Percentiles rank a stretch among this genome's conserved stretches.
Conservation (phyloP, 768 basidiomycete genomes). For the Hemileccinum rubropunctum region DNA sequence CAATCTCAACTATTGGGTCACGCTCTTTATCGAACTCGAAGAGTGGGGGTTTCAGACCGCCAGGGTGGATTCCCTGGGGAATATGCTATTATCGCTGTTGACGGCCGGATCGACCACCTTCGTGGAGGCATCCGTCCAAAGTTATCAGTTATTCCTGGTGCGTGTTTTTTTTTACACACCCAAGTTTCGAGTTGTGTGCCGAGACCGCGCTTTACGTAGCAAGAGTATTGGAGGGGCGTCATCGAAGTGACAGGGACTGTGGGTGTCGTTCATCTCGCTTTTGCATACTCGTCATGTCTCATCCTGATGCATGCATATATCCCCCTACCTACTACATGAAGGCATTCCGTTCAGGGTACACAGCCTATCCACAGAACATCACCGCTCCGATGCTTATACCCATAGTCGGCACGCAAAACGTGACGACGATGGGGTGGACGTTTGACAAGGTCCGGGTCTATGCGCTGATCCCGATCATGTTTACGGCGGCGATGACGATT, state of each 20-base stretch:
- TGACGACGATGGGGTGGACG: neutral
- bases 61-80: constrained; percentile 1
- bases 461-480: neutral
- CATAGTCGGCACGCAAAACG: neutral
- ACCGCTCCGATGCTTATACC: neutral
- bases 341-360: neutral
- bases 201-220: neutral
- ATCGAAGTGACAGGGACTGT: neutral
- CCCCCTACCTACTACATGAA: neutral
- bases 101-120: neutral
- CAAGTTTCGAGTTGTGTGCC: too few relatives aligned
- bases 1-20: constrained; percentile 1
- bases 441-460: neutral
- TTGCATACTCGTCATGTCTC: neutral
- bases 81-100: neutral
- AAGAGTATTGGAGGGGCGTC: neutral
- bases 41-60: constrained; percentile 1
- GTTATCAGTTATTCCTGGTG: constrained; percentile 1
- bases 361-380: neutral
- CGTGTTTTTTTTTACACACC: neutral
- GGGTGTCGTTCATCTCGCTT: neutral
- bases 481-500: neutral
- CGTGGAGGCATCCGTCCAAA: neutral
- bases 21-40: neutral
- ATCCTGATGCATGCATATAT: too few relatives aligned